Percentiles rank a stretch among this genome's conserved stretches.
These are phyloP conservation scores for Leccinum subtestaceum DNA, from an alignment of 768 basidiomycete genomes.

Conservation along the genomic window DNA sequence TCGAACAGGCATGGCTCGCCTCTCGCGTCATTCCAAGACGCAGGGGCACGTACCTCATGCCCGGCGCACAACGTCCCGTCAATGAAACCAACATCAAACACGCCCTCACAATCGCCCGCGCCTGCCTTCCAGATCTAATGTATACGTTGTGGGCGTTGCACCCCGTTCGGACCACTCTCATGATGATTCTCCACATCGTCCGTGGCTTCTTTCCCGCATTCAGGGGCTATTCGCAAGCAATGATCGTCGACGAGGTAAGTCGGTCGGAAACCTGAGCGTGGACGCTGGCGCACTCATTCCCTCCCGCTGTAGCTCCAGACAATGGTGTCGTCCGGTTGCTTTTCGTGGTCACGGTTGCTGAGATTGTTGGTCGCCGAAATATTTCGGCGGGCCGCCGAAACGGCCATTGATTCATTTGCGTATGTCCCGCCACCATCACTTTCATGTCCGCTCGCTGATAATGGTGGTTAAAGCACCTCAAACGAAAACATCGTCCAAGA, in stretches of 20 bases:
- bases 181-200: slow-evolving; percentile 67
- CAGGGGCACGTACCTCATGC: slow-evolving; percentile 46
- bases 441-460: slow-evolving; percentile 10
- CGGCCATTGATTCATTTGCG: slow-evolving; percentile 68
- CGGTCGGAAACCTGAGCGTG: slow-evolving; percentile 9
- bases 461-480: slow-evolving; percentile 43
- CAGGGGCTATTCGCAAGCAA: slow-evolving; percentile 82
- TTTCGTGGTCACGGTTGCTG: slow-evolving; percentile 64
- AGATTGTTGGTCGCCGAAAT: slow-evolving; percentile 62
- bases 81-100: slow-evolving; percentile 53
- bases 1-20: slow-evolving; percentile 53
- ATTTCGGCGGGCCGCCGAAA: slow-evolving; percentile 60
- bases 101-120: slow-evolving; percentile 52
- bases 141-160: slow-evolving; percentile 51
- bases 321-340: slow-evolving; percentile 65
- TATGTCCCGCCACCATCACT: slow-evolving; percentile 41
- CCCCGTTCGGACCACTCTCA: slow-evolving; percentile 65
- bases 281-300: neutral
- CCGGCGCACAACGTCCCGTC: slow-evolving; percentile 70
- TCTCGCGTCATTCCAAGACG: slow-evolving; percentile 51
- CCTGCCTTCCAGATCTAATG: slow-evolving; percentile 56
- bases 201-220: slow-evolving; percentile 79
- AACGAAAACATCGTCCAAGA: slow-evolving; percentile 75
- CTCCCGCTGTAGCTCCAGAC: slow-evolving; percentile 54
- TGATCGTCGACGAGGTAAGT: slow-evolving; percentile 80